Base-by-base conservation (phyloP, 305 asterid species). In the Rubia balearica region DNA sequence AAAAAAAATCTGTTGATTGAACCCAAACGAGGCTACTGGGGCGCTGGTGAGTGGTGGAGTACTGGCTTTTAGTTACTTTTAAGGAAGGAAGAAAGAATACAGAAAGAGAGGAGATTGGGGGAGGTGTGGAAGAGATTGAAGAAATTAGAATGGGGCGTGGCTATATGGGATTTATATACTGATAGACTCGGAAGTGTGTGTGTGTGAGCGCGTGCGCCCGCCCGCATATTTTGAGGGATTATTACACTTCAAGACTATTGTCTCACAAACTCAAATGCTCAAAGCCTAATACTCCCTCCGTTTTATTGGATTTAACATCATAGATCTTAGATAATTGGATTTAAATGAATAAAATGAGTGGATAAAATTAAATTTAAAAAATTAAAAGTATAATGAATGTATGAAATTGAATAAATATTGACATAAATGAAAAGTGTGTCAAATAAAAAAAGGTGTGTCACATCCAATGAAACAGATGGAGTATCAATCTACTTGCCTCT, bases 121-220 rank as follows among this genome's bases (percentile, higher is more conserved):
- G 61, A 45, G 13, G 49, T 3, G 49, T 3, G 10, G 49, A 12
- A 45, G 13, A 55, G 61, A 21, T 17, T 55, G 61, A 8, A 19
- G 79, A 74, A 76, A 71, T 71, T 68, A 65, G 72, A 59, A 53
- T 27, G 70, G 67, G 57, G 79, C 72, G 80, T 30, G 42, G 61
- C 64, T 70, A 71, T 53, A 45, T 45, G 70, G 71, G 81, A 75
- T 70, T 41, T 84, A 71, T 78, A 78, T 78, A 84, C 30, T 27
- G 30, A 60, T 78, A 33, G 4, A 4, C 38, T 4, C 38, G 30
- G 30, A 77, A 74, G 22, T 2, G 59, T 27, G 63, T 14, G 45
- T 48, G 48, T 45, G 61, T 41, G 71, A 19, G 71, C 53, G 65
- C 48, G 72, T 21, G 65, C 62, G 63, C 27, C 27, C 19, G 73